Percentiles rank a stretch among this genome's conserved stretches.
These are phyloP conservation scores for Tripterygium wilfordii DNA, from an alignment of 177 flowering plant species.

Conservation along the genomic window DNA sequence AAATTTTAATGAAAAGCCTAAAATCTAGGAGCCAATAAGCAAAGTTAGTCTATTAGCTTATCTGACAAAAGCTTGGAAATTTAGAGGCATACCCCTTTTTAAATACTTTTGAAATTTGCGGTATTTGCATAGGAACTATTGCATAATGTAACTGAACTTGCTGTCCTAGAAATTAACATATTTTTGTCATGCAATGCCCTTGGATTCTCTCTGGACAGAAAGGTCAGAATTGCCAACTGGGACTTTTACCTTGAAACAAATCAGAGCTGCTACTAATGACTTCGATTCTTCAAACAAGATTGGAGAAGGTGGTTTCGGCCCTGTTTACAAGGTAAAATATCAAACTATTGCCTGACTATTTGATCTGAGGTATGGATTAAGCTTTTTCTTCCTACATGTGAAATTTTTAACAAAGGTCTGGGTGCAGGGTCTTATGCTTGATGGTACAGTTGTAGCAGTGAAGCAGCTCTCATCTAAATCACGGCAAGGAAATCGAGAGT, in stretches of 20 bases:
- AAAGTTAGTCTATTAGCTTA: no score
- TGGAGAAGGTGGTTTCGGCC: slow-evolving; percentile 91
- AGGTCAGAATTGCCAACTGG: slow-evolving; percentile 44
- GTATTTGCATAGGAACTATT: no score
- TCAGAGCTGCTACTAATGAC: slow-evolving; percentile 61
- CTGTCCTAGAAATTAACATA: not conserved
- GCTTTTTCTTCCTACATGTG: not conserved
- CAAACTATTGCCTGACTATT: not conserved
- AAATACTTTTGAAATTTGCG: no score
- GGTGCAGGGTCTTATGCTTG: slow-evolving; percentile 54
- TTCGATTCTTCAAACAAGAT: slow-evolving; percentile 62
- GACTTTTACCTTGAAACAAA: slow-evolving; percentile 52
- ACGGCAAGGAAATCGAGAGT: slow-evolving; percentile 80
- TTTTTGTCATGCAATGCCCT: no score
- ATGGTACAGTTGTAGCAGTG: slow-evolving; percentile 68
- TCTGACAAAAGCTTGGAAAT: no score
- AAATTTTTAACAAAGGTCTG: slow-evolving; percentile 1
- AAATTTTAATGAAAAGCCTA: no score
- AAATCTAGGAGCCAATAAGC: no score
- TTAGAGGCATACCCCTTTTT: no score
- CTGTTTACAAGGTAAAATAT: slow-evolving; percentile 72
- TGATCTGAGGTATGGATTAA: not conserved
- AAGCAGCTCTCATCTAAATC: slow-evolving; percentile 81
- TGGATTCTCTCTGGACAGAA: slow-evolving; percentile 19
- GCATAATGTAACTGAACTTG: not conserved